Percentiles rank a stretch among this genome's conserved stretches.
Conservation (phyloP, 345 rosid genomes). For the Melaleuca quinquenervia region DNA sequence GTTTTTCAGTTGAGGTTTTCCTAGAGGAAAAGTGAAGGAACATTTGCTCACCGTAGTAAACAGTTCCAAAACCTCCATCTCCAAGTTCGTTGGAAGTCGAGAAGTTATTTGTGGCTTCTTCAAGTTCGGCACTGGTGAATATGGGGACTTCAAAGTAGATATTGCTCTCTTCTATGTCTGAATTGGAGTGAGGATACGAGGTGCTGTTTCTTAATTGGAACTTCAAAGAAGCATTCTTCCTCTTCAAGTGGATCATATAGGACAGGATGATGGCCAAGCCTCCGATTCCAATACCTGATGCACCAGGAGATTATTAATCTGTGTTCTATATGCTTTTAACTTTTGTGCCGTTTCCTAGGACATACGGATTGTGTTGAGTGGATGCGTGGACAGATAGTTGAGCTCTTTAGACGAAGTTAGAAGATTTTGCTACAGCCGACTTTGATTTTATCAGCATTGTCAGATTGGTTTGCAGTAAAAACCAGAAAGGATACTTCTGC, state of each 20-base stretch:
- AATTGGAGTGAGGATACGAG: conserved; percentile 10
- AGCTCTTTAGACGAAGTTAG: background rate
- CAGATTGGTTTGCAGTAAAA: background rate
- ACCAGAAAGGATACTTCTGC: background rate
- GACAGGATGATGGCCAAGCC: conserved; percentile 6
- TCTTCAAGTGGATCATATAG: conserved; percentile 1
- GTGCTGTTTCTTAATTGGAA: background rate
- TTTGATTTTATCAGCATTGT: background rate
- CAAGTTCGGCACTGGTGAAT: conserved; percentile 42
- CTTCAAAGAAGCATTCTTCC: background rate
- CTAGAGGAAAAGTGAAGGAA: background rate
- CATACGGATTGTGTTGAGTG: background rate
- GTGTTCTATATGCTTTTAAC: background rate
- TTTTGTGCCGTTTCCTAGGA: background rate
- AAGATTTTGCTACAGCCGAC: background rate
- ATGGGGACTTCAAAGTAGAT: conserved; percentile 28
- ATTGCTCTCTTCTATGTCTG: conserved; percentile 20
- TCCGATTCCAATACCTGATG: conserved; percentile 7
- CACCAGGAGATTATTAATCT: background rate
- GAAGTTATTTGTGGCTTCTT: conserved; percentile 41
- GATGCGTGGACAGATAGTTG: background rate
- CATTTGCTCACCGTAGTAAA: conserved; percentile 35
- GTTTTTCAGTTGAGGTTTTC: background rate
- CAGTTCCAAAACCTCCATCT: conserved; percentile 64
- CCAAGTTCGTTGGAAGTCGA: conserved; percentile 32